A percentile compares a stretch with the other conserved stretches of the same genome.
phyloP scores from a whole-genome alignment of 1,284 basidiomycete species.

The Apiotrichum sp. region DNA sequence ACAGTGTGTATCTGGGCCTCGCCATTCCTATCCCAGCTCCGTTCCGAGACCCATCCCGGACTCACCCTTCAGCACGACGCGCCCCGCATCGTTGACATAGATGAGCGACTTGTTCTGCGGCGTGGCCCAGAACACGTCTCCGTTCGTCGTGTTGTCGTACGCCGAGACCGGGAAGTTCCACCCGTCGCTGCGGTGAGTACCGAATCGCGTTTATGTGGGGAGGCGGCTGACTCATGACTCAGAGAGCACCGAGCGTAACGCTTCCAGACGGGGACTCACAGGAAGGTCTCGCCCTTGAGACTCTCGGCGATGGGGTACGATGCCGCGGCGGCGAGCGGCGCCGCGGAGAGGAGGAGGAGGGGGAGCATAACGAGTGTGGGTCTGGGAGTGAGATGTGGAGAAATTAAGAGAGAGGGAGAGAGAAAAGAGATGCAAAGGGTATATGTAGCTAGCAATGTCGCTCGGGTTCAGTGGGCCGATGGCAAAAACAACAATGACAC shows the following conservation, averaged over 20 bases:
- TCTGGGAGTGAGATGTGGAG: background rate
- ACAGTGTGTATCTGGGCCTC: too few relatives aligned
- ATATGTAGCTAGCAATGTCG: too few relatives aligned
- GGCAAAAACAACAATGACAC: too few relatives aligned
- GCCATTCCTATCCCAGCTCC: too few relatives aligned
- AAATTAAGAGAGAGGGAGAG: background rate
- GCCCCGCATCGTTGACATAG: constrained; percentile 59
- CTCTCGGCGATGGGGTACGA: constrained; percentile 18
- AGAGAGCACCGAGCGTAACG: too few relatives aligned
- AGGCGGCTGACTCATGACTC: too few relatives aligned
- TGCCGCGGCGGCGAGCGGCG: background rate
- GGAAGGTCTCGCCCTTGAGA: constrained; percentile 16
- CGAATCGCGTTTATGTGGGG: too few relatives aligned
- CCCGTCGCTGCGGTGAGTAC: constrained; percentile 19
- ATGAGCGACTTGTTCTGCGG: constrained; percentile 43
- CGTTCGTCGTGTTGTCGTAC: constrained; percentile 48
- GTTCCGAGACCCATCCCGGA: constrained; percentile 46
- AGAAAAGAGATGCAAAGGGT: background rate
- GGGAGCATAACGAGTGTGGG: constrained; percentile 5
- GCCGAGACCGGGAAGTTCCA: constrained; percentile 19
- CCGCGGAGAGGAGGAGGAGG: constrained; percentile 1
- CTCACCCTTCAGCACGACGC: constrained; percentile 76
- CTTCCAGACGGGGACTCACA: constrained; percentile 6
- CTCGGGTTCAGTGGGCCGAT: too few relatives aligned
- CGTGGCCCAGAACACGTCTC: constrained; percentile 52